Conservation (phyloP, 805 yeast genomes). For the Nakazawaea anatomiae region DNA sequence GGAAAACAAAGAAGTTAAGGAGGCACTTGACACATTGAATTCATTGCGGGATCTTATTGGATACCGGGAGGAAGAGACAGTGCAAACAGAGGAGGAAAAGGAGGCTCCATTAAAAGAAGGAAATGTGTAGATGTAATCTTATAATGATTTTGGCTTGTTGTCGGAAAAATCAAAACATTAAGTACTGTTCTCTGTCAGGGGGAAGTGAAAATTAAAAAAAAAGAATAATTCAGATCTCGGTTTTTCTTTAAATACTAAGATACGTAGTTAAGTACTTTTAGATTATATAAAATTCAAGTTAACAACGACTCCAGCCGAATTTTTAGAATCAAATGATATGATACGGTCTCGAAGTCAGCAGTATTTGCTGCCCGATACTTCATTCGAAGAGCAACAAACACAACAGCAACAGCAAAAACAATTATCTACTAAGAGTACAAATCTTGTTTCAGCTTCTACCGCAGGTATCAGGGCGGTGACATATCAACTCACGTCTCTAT, state of each 20-base stretch:
- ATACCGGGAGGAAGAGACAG: neutral
- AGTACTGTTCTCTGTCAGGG: too few relatives aligned
- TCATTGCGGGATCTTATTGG: conserved; percentile 6
- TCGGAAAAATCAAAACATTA: too few relatives aligned
- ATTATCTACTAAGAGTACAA: conserved; percentile 33
- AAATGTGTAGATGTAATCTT: neutral
- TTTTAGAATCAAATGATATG: neutral
- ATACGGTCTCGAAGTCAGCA: neutral
- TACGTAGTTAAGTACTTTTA: neutral
- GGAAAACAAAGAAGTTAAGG: conserved; percentile 12
- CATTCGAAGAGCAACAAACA: neutral
- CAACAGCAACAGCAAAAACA: conserved; percentile 13
- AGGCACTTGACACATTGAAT: conserved; percentile 17
- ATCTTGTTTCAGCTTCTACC: conserved; percentile 69
- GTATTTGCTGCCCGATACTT: neutral
- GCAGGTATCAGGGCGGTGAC: conserved; percentile 84
- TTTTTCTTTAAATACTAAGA: neutral
- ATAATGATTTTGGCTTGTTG: too few relatives aligned
- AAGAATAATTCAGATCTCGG: too few relatives aligned
- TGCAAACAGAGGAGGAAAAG: neutral
- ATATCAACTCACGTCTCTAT: conserved; percentile 72
- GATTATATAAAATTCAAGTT: too few relatives aligned
- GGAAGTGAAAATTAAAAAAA: too few relatives aligned
- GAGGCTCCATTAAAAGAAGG: neutral
- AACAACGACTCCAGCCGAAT: too few relatives aligned